Conservation (phyloP, 441 rosid species). For the Codiaeum variegatum region DNA sequence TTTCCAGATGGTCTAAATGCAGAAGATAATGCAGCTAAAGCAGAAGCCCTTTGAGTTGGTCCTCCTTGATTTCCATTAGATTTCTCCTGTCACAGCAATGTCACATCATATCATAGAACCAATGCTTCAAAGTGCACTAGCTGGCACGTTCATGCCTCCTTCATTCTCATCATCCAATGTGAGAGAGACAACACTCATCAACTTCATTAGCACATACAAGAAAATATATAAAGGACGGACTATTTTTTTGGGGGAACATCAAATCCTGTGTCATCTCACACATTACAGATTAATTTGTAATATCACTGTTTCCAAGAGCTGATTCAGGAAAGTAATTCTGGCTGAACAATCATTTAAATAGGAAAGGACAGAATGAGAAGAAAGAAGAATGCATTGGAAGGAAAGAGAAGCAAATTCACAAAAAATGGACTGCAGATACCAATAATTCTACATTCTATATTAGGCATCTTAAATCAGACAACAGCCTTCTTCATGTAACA, state of each 20-base stretch:
- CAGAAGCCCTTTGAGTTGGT: constrained; percentile 97
- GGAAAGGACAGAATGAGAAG: not conserved
- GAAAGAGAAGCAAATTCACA: not conserved
- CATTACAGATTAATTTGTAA: too few relatives aligned
- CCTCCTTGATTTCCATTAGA: constrained; percentile 81
- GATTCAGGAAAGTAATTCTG: not conserved
- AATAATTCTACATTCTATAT: not conserved
- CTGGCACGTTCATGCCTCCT: not conserved
- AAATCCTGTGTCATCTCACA: not conserved
- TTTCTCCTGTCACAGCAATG: constrained; percentile 54
- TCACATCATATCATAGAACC: constrained; percentile 16
- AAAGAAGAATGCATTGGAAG: not conserved
- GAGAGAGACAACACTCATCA: not conserved
- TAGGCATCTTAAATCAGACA: not conserved
- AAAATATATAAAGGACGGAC: not conserved
- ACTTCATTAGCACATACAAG: not conserved
- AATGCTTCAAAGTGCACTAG: constrained; percentile 5
- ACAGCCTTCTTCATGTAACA: not conserved
- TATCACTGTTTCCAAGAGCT: not conserved
- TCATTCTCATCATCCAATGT: not conserved
- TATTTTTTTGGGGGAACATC: not conserved
- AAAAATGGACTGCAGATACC: not conserved
- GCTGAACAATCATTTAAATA: not conserved
- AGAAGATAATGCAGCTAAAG: constrained; percentile 89
- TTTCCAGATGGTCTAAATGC: constrained; percentile 74